A percentile compares a stretch with the other conserved stretches of the same genome.
Evolutionary conservation across 2,329 filamentous ascomycete species (phyloP).

Genomic region (Arthrobotrys sphaeroides): DNA sequence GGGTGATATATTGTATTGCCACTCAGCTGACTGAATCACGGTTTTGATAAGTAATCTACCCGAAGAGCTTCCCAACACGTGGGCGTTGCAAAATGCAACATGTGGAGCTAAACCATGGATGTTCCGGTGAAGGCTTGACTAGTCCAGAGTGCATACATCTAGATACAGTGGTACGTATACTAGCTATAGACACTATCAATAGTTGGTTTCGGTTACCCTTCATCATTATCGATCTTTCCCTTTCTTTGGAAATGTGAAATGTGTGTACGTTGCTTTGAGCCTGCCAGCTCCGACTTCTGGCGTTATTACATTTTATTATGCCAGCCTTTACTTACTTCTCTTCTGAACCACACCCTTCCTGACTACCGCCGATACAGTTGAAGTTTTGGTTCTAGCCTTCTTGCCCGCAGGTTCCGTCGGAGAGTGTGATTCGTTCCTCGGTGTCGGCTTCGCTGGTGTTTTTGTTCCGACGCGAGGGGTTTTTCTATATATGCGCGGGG

Average conservation of each 20-base stretch:
- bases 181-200: too few species aligned
- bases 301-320: too few species aligned
- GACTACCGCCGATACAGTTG: neutral
- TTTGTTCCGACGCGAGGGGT: neutral
- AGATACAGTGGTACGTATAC: too few species aligned
- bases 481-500: slow-evolving; percentile 17
- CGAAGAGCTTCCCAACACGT: neutral
- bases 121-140: too few species aligned
- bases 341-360: neutral
- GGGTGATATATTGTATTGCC: neutral
- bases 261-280: too few species aligned
- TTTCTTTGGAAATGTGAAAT: too few species aligned
- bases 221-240: too few species aligned
- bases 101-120: neutral
- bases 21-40: slow-evolving; percentile 1
- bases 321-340: too few species aligned
- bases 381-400: neutral
- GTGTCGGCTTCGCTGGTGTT: neutral
- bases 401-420: neutral
- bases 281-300: too few species aligned
- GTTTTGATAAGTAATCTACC: slow-evolving; percentile 15
- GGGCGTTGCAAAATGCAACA: slow-evolving; percentile 1
- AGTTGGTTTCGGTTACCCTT: too few species aligned
- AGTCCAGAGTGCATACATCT: too few species aligned
- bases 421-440: neutral